These are phyloP conservation scores for Hyparrhenia diplandra DNA, from an alignment of 176 grass and related monocot genomes.

Conservation along the genomic window DNA sequence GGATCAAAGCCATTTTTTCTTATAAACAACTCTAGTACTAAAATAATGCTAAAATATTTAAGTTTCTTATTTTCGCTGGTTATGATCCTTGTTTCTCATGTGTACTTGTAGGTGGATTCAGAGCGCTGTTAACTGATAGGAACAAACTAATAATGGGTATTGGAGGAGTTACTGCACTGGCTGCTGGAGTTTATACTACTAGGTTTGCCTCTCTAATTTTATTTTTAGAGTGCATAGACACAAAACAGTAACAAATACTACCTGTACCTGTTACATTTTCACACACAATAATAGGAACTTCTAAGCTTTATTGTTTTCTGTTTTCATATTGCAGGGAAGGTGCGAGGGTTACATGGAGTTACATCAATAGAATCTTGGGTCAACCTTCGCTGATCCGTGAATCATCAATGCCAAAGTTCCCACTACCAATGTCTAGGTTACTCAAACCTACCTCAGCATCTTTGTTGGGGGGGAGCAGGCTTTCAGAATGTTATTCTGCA, in stretches of 20 bases:
- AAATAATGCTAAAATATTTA: neutral
- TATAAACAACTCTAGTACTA: neutral
- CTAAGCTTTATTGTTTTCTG: conserved; percentile 14
- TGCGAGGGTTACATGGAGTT: conserved; percentile 85
- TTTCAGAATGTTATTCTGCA: conserved; percentile 92
- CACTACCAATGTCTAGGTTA: conserved; percentile 47
- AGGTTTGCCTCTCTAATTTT: conserved; percentile 48
- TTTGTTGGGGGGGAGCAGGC: conserved; percentile 1
- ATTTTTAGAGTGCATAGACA: neutral
- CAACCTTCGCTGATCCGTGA: conserved; percentile 94
- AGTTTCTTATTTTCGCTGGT: conserved; percentile 17
- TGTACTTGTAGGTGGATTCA: conserved; percentile 69
- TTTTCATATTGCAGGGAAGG: conserved; percentile 68
- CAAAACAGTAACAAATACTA: neutral
- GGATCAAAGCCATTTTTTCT: neutral
- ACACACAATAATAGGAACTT: neutral
- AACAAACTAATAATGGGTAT: conserved; percentile 81
- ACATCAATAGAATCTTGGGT: conserved; percentile 90
- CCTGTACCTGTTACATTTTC: neutral
- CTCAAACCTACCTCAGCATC: conserved; percentile 30
- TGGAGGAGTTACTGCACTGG: conserved; percentile 83
- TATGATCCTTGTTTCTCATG: conserved; percentile 29
- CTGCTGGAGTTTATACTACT: conserved; percentile 92
- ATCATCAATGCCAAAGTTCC: conserved; percentile 90
- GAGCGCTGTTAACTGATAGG: conserved; percentile 68